Conservation (phyloP, 257 asterid genomes). For the Petrea volubilis region DNA sequence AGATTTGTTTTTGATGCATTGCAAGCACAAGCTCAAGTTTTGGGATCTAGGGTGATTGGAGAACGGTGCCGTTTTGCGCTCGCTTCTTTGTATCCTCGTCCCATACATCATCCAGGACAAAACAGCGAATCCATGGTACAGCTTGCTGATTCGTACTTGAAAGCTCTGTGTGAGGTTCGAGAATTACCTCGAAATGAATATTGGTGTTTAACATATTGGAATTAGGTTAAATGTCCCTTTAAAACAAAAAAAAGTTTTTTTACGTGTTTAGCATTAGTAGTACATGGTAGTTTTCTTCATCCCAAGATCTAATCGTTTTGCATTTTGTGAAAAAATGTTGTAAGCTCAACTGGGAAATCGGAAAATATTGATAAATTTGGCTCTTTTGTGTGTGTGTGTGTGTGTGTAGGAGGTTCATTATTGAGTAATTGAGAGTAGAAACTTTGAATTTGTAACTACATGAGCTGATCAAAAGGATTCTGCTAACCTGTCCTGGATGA, state of each 20-base stretch:
- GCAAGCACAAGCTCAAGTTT: not conserved
- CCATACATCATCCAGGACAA: conserved; percentile 34
- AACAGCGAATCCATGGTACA: not conserved
- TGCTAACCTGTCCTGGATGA: conserved; percentile 4
- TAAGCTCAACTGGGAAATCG: no score
- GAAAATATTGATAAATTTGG: no score
- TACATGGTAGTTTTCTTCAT: not conserved
- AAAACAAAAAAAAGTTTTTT: no score
- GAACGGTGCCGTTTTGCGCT: not conserved
- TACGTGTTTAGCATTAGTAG: no score
- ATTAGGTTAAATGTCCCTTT: no score
- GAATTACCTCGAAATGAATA: not conserved
- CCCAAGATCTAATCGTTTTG: not conserved
- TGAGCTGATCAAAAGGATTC: not conserved
- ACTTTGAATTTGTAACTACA: not conserved
- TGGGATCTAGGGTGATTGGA: no score
- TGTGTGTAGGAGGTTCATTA: no score
- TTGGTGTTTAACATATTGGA: not conserved
- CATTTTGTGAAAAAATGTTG: not conserved
- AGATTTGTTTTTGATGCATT: not conserved
- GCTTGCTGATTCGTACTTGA: not conserved
- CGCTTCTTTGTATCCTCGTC: conserved; percentile 23
- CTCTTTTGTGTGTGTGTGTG: no score
- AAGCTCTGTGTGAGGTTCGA: not conserved
- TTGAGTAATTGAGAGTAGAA: not conserved